These are phyloP conservation scores for Fusarium sp. DNA, from an alignment of 2,329 filamentous ascomycete species.

Conservation along the genomic window DNA sequence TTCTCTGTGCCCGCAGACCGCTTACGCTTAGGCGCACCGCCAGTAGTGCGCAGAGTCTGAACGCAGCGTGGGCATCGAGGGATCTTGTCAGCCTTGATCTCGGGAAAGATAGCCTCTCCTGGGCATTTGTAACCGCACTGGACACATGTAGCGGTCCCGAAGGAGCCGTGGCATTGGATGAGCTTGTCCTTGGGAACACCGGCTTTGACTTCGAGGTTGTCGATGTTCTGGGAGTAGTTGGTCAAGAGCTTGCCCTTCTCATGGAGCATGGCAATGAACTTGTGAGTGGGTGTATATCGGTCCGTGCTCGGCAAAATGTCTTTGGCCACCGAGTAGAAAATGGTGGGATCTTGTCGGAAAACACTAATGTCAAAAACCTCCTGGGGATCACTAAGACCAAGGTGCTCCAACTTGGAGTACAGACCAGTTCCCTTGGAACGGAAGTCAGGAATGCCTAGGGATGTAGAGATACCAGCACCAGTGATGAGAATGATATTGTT, in stretches of 20 bases:
- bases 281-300: slow-evolving; percentile 89
- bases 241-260: slow-evolving; percentile 89
- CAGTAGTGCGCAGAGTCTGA: slow-evolving; percentile 55
- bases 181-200: slow-evolving; percentile 84
- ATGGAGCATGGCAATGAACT: slow-evolving; percentile 90
- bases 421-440: slow-evolving; percentile 92
- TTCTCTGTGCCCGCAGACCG: slow-evolving; percentile 54
- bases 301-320: slow-evolving; percentile 86
- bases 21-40: slow-evolving; percentile 50
- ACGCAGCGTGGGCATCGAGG: slow-evolving; percentile 81
- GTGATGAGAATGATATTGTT: slow-evolving; percentile 93
- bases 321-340: slow-evolving; percentile 92
- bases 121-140: slow-evolving; percentile 79
- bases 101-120: slow-evolving; percentile 80
- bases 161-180: slow-evolving; percentile 96
- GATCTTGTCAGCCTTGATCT: slow-evolving; percentile 79
- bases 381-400: slow-evolving; percentile 85
- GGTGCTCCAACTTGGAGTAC: slow-evolving; percentile 83
- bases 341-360: slow-evolving; percentile 85
- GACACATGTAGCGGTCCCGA: slow-evolving; percentile 89
- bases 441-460: slow-evolving; percentile 96
- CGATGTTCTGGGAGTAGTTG: slow-evolving; percentile 99
- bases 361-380: slow-evolving; percentile 93
- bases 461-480: slow-evolving; percentile 95
- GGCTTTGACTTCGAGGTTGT: slow-evolving; percentile 90